A percentile compares a stretch with the other conserved stretches of the same genome.
Evolutionary conservation across 306 rosid species (phyloP).

Genomic region (Begonia peltatifolia): DNA sequence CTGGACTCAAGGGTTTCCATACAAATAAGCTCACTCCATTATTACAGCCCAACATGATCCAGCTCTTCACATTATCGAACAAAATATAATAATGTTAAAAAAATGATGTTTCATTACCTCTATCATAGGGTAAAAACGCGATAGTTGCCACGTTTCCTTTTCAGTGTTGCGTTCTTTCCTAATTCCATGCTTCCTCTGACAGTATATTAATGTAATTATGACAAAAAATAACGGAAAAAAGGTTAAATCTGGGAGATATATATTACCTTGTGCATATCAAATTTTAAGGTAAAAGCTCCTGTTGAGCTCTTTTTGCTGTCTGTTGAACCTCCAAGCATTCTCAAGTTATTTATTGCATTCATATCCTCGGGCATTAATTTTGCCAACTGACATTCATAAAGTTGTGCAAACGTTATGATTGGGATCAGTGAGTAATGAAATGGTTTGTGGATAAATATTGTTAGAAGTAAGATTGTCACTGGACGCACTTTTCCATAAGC

Average conservation of each 20-base stretch:
- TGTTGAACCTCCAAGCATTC: constrained; percentile 57
- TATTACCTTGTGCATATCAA: constrained; percentile 69
- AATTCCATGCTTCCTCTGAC: constrained; percentile 74
- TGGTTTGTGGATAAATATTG: too few species aligned
- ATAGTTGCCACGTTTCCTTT: constrained; percentile 72
- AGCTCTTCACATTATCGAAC: too few species aligned
- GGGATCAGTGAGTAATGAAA: too few species aligned
- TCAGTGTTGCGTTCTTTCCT: constrained; percentile 75
- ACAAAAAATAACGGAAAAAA: constrained; percentile 11
- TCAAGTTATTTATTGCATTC: constrained; percentile 56
- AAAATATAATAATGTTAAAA: too few species aligned
- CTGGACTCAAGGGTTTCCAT: too few species aligned
- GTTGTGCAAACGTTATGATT: constrained; percentile 5
- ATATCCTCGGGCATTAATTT: constrained; percentile 58
- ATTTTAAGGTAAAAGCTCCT: constrained; percentile 60
- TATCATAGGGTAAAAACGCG: constrained; percentile 84
- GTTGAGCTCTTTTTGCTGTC: constrained; percentile 49
- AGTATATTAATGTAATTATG: constrained; percentile 15
- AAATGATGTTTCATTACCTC: constrained; percentile 35
- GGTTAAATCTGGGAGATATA: constrained; percentile 4
- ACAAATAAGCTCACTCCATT: too few species aligned
- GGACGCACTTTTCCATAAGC: too few species aligned
- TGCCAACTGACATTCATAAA: constrained; percentile 42
- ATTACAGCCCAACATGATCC: too few species aligned
- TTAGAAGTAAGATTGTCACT: too few species aligned